Base-by-base conservation (phyloP, 2,329 filamentous ascomycete genomes). In the Cryphonectria japonica region DNA sequence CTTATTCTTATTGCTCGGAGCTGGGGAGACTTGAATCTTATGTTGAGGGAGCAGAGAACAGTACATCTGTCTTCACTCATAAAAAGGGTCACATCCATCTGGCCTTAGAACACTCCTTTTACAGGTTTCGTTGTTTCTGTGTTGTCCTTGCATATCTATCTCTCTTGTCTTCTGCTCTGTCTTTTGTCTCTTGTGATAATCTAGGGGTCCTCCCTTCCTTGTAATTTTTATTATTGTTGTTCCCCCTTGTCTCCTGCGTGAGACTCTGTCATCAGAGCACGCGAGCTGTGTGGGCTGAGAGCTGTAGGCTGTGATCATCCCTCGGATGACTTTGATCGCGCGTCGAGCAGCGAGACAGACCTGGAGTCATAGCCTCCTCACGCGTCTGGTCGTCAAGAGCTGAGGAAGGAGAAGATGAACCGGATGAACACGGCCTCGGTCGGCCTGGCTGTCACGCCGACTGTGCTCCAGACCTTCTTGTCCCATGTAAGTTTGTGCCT, bases 401-500 rank as follows among this genome's bases (percentile, higher is more conserved):
- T 60, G 57, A 19, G n/a, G 29, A 32, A 26, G 57, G 57, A 39
- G 14, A 59, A 43, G 13, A 87, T 86, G 85, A 84, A 83, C 72
- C 78, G 78, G 69, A 88, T 96, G 77, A 95, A 93, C 81, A 97
- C 94, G 26, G 87, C 95, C 54, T 90, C 92, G 19, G 91, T 98
- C 72, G 90, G 91, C 70, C 87, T 93, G 74, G 94, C 94, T 66
- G 92, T 98, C 69, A 94, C 94, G 73, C 95, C 96, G 16, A 94
- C 93, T 3, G 92, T 97, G 63, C 87, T 98, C 69, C 91, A 93
- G 75, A 98, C 95, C 19, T 91, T 95, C 74, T 85, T 98, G 76
- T 91, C 91, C 71, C 96, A 98, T 86, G 93, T 95, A 86, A 76
- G 90, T 83, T 43, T 72, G 46, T 7, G 50, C 14, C 46, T 63